A percentile compares a stretch with the other conserved stretches of the same genome.
Conservation (phyloP, 2,329 filamentous ascomycete species). For the Chaetomiaceae sp. region DNA sequence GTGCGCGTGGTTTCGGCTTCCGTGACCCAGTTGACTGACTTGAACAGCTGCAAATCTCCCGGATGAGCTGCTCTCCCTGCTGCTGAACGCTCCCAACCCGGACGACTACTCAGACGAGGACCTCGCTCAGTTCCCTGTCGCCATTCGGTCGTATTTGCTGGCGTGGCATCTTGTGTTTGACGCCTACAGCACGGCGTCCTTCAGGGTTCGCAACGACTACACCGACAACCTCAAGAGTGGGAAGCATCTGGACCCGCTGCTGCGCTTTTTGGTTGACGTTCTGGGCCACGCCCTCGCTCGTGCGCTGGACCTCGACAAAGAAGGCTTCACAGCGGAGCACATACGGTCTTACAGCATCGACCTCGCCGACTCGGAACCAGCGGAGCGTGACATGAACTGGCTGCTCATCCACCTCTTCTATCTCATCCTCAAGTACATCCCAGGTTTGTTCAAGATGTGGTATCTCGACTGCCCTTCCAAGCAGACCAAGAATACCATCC, state of each 20-base stretch:
- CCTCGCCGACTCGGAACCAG: slow-evolving; percentile 49
- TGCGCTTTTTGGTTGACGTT: slow-evolving; percentile 78
- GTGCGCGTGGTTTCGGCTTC: slow-evolving; percentile 10
- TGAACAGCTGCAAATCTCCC: slow-evolving; percentile 60
- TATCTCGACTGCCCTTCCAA: slow-evolving; percentile 75
- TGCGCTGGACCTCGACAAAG: slow-evolving; percentile 66
- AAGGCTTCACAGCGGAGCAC: slow-evolving; percentile 51
- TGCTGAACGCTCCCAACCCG: slow-evolving; percentile 70
- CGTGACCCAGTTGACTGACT: too few species aligned
- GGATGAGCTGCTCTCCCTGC: slow-evolving; percentile 75
- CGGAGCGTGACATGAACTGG: slow-evolving; percentile 73
- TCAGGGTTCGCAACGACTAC: slow-evolving; percentile 78
- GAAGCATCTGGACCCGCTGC: slow-evolving; percentile 59
- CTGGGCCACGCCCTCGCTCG: slow-evolving; percentile 71
- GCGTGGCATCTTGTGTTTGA: slow-evolving; percentile 90
- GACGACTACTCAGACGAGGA: slow-evolving; percentile 60
- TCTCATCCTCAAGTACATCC: slow-evolving; percentile 67
- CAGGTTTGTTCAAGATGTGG: slow-evolving; percentile 76
- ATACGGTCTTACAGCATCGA: slow-evolving; percentile 50
- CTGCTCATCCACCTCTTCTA: slow-evolving; percentile 83
- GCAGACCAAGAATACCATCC: slow-evolving; percentile 72
- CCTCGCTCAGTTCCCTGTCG: slow-evolving; percentile 61
- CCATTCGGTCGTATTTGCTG: slow-evolving; percentile 73
- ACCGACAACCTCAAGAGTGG: slow-evolving; percentile 70
- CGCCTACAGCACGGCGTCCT: slow-evolving; percentile 69